phyloP scores from a whole-genome alignment of 371 early-diverging fungal genomes.

The Gilbertella persicaria region DNA sequence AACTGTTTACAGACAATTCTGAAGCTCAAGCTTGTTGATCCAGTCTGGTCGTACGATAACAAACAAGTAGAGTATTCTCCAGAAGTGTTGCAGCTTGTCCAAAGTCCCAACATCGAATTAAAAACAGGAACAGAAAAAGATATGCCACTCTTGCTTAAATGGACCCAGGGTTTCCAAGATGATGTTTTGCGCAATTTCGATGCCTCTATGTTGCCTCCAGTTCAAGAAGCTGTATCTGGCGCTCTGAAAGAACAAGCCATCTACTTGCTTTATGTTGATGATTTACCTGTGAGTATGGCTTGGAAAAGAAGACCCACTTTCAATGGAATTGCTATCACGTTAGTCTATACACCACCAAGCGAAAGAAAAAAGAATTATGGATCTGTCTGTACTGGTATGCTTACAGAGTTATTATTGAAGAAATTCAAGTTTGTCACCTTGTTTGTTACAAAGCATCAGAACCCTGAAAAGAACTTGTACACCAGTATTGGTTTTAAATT shows the following conservation, averaged over 20 bases:
- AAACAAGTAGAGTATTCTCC: no score
- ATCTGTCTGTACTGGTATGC: constrained; percentile 7
- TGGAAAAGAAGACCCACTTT: constrained; percentile 16
- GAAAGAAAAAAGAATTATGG: constrained; percentile 12
- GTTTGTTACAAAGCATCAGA: not conserved
- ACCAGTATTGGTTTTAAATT: constrained; percentile 7
- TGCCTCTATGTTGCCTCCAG: not conserved
- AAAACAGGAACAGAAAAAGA: no score
- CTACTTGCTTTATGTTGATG: no score
- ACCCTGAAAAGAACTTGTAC: constrained; percentile 12
- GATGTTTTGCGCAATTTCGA: not conserved
- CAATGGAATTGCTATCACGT: constrained; percentile 13
- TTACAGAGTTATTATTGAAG: constrained; percentile 11
- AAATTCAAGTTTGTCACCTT: constrained; percentile 12
- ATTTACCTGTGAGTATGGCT: constrained; percentile 18
- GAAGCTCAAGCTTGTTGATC: not conserved
- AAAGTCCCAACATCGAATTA: no score
- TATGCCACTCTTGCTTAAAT: not conserved
- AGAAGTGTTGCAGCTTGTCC: no score
- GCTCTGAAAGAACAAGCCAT: no score
- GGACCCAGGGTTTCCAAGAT: not conserved
- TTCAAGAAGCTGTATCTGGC: not conserved
- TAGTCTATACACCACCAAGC: constrained; percentile 14
- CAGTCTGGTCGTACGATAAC: not conserved
- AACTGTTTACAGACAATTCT: not conserved